Percentiles rank a stretch among this genome's conserved stretches.
These are phyloP conservation scores for Alternaria sp. DNA, from an alignment of 2,329 filamentous ascomycete species.

Conservation along the genomic window DNA sequence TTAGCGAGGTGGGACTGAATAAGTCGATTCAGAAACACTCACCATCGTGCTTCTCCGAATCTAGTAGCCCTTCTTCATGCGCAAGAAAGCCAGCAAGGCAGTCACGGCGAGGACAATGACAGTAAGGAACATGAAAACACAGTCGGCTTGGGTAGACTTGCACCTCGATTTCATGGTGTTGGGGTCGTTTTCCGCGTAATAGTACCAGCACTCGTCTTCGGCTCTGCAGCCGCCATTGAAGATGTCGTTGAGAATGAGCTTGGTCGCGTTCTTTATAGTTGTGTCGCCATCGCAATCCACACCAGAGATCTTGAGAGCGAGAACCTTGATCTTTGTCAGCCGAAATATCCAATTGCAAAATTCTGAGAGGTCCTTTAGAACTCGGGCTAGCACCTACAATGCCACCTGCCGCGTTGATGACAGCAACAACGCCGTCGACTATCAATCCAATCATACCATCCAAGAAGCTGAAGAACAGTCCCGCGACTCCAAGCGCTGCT, in stretches of 20 bases:
- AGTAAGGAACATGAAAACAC: constrained; percentile 36
- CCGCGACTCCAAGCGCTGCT: constrained; percentile 1
- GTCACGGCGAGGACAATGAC: constrained; percentile 19
- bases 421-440: not conserved
- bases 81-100: constrained; percentile 14
- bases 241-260: constrained; percentile 16
- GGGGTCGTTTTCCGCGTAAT: not conserved
- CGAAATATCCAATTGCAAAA: not conserved
- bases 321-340: constrained; percentile 17
- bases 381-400: not conserved
- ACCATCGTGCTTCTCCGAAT: not conserved
- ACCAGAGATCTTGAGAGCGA: constrained; percentile 27
- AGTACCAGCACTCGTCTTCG: not conserved
- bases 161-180: constrained; percentile 17
- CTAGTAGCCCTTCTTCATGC: constrained; percentile 20
- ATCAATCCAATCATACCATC: not conserved
- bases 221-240: constrained; percentile 26
- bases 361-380: not conserved
- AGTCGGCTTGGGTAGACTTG: constrained; percentile 28
- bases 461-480: not conserved
- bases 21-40: not conserved
- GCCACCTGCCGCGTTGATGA: constrained; percentile 5
- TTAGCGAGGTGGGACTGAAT: not conserved
- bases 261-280: not conserved
- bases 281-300: constrained; percentile 10